phyloP scores from a whole-genome alignment of 306 rosid genomes.

The Begonia loranthoides region DNA sequence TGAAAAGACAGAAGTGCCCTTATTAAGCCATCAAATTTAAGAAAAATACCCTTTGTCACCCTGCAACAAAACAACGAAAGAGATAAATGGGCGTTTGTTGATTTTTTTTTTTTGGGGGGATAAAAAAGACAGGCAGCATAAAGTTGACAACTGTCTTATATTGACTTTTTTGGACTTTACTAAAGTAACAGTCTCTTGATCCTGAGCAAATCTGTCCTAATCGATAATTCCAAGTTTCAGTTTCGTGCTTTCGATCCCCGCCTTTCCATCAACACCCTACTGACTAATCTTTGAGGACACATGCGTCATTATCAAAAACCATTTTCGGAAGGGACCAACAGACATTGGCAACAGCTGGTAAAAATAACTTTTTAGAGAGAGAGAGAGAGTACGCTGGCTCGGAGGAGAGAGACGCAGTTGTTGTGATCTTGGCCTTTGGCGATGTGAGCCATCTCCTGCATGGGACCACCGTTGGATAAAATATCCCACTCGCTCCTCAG shows the following conservation, averaged over 20 bases:
- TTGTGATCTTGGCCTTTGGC: conserved; percentile 86
- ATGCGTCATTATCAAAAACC: conserved; percentile 12
- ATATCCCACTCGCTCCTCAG: conserved; percentile 96
- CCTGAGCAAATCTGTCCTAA: conserved; percentile 16
- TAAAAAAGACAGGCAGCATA: background rate
- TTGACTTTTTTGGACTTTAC: conserved; percentile 40
- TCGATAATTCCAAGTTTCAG: conserved; percentile 42
- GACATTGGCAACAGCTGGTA: background rate
- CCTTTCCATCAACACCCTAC: conserved; percentile 9
- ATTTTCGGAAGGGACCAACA: too few relatives aligned
- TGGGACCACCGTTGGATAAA: conserved; percentile 91
- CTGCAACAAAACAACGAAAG: too few relatives aligned
- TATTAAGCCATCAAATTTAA: too few relatives aligned
- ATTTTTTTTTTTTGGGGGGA: background rate
- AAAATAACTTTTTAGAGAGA: background rate
- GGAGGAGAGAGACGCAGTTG: conserved; percentile 78
- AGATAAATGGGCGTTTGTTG: background rate
- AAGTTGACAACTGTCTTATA: conserved; percentile 24
- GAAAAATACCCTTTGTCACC: too few relatives aligned
- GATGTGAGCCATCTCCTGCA: conserved; percentile 96
- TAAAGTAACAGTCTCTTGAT: conserved; percentile 22
- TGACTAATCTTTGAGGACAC: conserved; percentile 4
- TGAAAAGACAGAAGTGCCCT: conserved; percentile 7
- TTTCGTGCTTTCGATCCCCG: conserved; percentile 18
- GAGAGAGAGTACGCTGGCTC: conserved; percentile 44